Evolutionary conservation across 768 basidiomycete genomes (phyloP).

Genomic region (Leccinum rimulosum): DNA sequence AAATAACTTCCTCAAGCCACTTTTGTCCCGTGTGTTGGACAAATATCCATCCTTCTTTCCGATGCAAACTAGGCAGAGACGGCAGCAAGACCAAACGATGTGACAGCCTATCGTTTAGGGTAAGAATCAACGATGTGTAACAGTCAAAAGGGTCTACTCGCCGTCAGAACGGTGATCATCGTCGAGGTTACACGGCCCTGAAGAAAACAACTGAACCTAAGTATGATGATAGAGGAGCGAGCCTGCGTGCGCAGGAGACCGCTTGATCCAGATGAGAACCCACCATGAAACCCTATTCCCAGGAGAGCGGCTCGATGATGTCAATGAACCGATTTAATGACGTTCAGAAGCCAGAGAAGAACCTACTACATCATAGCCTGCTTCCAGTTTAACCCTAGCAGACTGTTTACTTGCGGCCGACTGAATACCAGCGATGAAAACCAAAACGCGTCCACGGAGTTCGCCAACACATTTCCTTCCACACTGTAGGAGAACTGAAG

Average conservation of each 20-base stretch:
- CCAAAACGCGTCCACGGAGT: constrained; percentile 52
- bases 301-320: constrained; percentile 44
- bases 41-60: constrained; percentile 44
- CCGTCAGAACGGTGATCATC: constrained; percentile 73
- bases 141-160: constrained; percentile 12
- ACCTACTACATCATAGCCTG: constrained; percentile 58
- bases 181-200: constrained; percentile 62
- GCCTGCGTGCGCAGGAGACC: constrained; percentile 52
- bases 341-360: constrained; percentile 10
- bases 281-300: constrained; percentile 56
- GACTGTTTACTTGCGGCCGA: constrained; percentile 49
- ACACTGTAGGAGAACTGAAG: constrained; percentile 43
- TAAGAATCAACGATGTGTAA: constrained; percentile 6
- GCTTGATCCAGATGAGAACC: constrained; percentile 79
- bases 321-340: constrained; percentile 14
- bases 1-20: constrained; percentile 47
- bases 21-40: constrained; percentile 46
- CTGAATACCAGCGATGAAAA: constrained; percentile 55
- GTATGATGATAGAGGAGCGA: constrained; percentile 22
- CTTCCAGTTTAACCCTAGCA: constrained; percentile 53
- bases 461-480: constrained; percentile 35
- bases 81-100: constrained; percentile 42
- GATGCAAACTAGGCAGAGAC: constrained; percentile 56
- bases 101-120: constrained; percentile 28
- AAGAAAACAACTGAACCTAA: constrained; percentile 9